These are phyloP conservation scores for Sphaerulina vaccinii DNA, from an alignment of 2,329 filamentous ascomycete genomes.

Conservation along the genomic window DNA sequence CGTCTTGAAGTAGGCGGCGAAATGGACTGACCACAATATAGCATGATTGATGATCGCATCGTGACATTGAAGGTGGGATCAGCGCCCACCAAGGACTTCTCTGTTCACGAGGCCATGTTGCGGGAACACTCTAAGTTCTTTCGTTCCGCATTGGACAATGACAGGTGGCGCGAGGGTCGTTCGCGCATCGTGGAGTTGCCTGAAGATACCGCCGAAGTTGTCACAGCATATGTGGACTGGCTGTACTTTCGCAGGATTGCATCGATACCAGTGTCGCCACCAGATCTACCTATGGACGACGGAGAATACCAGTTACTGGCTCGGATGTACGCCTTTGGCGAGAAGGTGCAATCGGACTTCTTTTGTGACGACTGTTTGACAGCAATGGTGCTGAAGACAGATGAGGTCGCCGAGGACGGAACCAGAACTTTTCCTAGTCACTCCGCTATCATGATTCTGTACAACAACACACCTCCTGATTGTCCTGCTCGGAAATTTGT, in stretches of 20 bases:
- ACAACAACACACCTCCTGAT: conserved; percentile 19
- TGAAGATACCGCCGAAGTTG: conserved; percentile 18
- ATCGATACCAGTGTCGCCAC: conserved; percentile 22
- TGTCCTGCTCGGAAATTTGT: conserved; percentile 22
- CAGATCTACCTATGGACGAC: conserved; percentile 25
- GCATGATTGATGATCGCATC: conserved; percentile 23
- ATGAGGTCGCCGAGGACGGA: conserved; percentile 23
- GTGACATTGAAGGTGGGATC: conserved; percentile 15
- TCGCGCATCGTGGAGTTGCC: conserved; percentile 20
- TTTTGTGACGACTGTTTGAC: conserved; percentile 26
- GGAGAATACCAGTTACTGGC: conserved; percentile 24
- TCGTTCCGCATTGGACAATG: conserved; percentile 23
- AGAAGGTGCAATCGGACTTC: conserved; percentile 24
- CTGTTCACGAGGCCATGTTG: conserved; percentile 24
- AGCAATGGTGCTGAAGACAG: conserved; percentile 24
- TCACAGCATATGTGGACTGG: conserved; percentile 25
- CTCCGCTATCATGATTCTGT: conserved; percentile 23
- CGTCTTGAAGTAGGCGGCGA: too few relatives aligned
- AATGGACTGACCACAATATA: background rate
- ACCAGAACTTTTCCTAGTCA: conserved; percentile 24
- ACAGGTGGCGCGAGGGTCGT: conserved; percentile 25
- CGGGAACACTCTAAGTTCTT: conserved; percentile 22
- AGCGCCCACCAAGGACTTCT: conserved; percentile 14
- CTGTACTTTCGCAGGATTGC: conserved; percentile 25
- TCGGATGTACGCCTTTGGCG: conserved; percentile 22